phyloP scores from a whole-genome alignment of 2,329 filamentous ascomycete genomes.

The Phialemonium atrogriseum region DNA sequence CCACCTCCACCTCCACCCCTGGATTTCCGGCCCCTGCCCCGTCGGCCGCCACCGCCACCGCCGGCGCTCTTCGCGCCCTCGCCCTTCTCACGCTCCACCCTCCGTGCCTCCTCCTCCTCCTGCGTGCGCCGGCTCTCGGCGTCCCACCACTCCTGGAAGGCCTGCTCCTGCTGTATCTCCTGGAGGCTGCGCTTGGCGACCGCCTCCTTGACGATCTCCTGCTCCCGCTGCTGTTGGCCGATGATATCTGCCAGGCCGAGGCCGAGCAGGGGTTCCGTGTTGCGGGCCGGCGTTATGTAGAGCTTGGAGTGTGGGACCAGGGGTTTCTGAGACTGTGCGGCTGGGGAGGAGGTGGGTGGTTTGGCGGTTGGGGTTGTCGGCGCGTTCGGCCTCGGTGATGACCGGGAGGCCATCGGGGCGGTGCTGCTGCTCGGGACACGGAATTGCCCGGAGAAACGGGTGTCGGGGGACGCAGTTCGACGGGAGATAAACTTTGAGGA shows the following conservation, averaged over 20 bases:
- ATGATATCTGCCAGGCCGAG: constrained; percentile 84
- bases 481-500: constrained; percentile 29
- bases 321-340: constrained; percentile 25
- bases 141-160: constrained; percentile 96
- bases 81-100: constrained; percentile 32
- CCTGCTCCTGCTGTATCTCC: constrained; percentile 94
- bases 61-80: constrained; percentile 30
- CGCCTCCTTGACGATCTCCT: constrained; percentile 73
- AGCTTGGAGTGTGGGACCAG: constrained; percentile 53
- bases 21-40: constrained; percentile 8
- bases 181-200: constrained; percentile 81
- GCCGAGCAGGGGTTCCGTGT: constrained; percentile 55
- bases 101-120: constrained; percentile 45
- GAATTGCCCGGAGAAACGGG: constrained; percentile 51
- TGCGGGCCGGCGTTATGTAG: constrained; percentile 48
- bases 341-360: constrained; percentile 12
- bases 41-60: constrained; percentile 5
- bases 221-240: constrained; percentile 75
- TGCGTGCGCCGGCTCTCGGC: constrained; percentile 68
- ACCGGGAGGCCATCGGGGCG: constrained; percentile 7
- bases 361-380: constrained; percentile 2
- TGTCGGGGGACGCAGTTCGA: constrained; percentile 53
- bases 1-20: constrained; percentile 4
- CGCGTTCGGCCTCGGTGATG: constrained; percentile 7
- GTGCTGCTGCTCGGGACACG: constrained; percentile 18